Evolutionary conservation across 2,329 filamentous ascomycete species (phyloP), one percentile per base, ranked within the genome.

Genomic region (Nemania abortiva): DNA sequence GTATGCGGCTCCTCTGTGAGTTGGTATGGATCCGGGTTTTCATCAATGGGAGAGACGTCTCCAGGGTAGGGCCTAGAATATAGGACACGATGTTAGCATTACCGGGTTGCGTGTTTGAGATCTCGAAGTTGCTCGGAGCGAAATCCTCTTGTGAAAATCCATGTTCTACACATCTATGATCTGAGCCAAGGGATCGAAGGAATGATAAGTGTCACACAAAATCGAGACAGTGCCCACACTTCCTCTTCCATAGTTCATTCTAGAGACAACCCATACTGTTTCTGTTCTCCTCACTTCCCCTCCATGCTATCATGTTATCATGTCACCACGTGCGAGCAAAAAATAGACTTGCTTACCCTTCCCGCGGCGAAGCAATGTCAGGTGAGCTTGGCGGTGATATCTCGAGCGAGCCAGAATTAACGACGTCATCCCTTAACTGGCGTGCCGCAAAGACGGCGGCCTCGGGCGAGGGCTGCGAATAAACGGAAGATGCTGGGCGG

Each of bases 311-410:
- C 39, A 42, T 42, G 39, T 18, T 11, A 15, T 42, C 15, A 5
- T 27, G 11, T 18, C 39, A 15, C 18, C 15, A 5, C 20, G 11
- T 27, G 60, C 22, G 37, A 57, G 37, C 13, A 39, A 18, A 29
- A 63, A 66, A 31, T 6, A 22, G 54, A 62, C 6, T 65, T 50
- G 83, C 85, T 83, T 81, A 87, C 84, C 73, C 77, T 72, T 82
- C 67, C 61, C 75, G 77, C 42, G 76, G 73, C 58, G 78, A 77
- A 54, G 77, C 74, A 10, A 80, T 74, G 65, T 89, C 87, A 27
- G 87, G 87, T 50, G 87, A 89, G 79, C 87, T 89, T 34, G 86
- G 86, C 61, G 87, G 87, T 11, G 87, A 89, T 70, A 89, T 82
- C 24, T 82, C 81, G 75, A 81, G 76, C 63, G 77, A 76, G 57